These are phyloP conservation scores for Phytophthora parvispora DNA, from an alignment of 352 stramenopile species.

Conservation along the genomic window DNA sequence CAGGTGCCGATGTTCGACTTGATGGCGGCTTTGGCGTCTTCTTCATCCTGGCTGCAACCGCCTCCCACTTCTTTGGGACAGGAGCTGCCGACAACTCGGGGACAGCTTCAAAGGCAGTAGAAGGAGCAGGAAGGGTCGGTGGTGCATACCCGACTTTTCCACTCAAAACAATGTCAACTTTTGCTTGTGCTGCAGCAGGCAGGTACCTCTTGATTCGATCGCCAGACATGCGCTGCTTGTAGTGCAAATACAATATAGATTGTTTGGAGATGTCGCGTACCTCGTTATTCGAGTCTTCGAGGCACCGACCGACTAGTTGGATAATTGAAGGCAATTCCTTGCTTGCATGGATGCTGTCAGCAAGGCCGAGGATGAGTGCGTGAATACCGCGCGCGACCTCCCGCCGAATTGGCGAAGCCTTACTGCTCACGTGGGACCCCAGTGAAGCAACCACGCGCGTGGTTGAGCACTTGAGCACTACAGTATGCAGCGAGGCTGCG, in stretches of 20 bases:
- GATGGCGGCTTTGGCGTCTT: conserved; percentile 17
- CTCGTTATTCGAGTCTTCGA: conserved; percentile 84
- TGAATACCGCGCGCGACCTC: conserved; percentile 73
- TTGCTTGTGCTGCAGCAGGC: conserved; percentile 43
- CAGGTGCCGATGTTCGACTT: conserved; percentile 14
- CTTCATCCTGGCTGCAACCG: conserved; percentile 1
- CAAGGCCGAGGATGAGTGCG: conserved; percentile 51
- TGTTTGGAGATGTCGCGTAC: conserved; percentile 79
- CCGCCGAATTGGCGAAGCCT: conserved; percentile 61
- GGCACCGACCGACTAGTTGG: conserved; percentile 61
- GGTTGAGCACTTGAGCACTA: conserved; percentile 70
- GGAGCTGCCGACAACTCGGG: neutral
- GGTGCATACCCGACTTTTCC: conserved; percentile 35
- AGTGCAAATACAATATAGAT: conserved; percentile 58
- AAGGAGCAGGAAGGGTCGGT: conserved; percentile 8
- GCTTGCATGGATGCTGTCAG: conserved; percentile 37
- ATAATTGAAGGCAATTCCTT: conserved; percentile 61
- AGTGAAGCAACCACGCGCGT: conserved; percentile 56
- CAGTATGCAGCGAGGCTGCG: conserved; percentile 47
- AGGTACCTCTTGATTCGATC: conserved; percentile 69
- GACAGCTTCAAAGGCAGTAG: neutral
- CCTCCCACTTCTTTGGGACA: conserved; percentile 17
- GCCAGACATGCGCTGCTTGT: conserved; percentile 45
- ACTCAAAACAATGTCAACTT: conserved; percentile 61
- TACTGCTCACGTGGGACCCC: conserved; percentile 46